Evolutionary conservation across 305 asterid genomes (phyloP), one percentile per base, ranked within the genome.

Genomic region (Solanum hybrid): DNA sequence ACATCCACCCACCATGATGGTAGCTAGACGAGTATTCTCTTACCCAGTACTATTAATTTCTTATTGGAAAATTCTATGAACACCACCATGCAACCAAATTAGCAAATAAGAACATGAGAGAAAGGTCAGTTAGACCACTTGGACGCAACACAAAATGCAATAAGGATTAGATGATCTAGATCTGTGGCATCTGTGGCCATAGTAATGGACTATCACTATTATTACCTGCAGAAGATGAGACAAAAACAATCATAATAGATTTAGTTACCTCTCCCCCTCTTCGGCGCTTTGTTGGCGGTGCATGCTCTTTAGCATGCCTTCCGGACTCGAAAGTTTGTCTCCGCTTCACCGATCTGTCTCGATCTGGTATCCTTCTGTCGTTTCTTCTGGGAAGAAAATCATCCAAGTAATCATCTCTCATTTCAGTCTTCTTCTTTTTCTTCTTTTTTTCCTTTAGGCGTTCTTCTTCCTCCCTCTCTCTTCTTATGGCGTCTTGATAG

Each of bases 391-490:
- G 91, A 88, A 97, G 96, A 91, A 93, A 41, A 76, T 96, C 98
- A 81, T 95, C 98, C 76, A 93, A 90, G 94, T 94, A 96, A 31
- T 95, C 95, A 88, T 94, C 97, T 91, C 92, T 95, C 24, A 92
- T 90, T 90, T 95, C 98, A 79, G 91, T 93, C 91, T 96, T 96
- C 93, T 94, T 94, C 92, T 95, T 95, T 92, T 97, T 96, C 94
- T 93, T 97, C 87, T 96, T 96, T 89, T 90, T 94, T 77, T 94
- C 98, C 93, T 92, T 95, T 86, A 92, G 94, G 39, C 90, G 95
- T 73, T 95, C 98, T 90, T 97, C 99, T 92, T 97, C 99, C 93
- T 96, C 98, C 91, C 98, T 95, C 92, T 98, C 99, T 93, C 94
- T 93, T 73, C 97, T 94, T 87, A 98, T 95, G 87, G 90, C 92